A percentile compares a stretch with the other conserved stretches of the same genome.
phyloP scores from a whole-genome alignment of 2,329 filamentous ascomycete genomes.

The Aspergillus phoenicis region DNA sequence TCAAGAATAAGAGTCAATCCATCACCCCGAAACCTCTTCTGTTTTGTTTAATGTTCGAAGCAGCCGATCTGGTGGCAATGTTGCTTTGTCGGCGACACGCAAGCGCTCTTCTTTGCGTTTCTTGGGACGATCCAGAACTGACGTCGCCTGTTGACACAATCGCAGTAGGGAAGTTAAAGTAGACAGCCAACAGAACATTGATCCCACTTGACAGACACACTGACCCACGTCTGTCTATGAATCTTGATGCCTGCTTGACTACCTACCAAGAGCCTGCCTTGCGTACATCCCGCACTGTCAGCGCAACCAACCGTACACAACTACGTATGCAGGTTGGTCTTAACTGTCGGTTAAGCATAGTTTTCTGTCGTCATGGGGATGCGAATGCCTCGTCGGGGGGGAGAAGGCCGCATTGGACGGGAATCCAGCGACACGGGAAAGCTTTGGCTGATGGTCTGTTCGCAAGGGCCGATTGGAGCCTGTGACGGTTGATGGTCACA shows the following conservation, averaged over 20 bases:
- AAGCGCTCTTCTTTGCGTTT: neutral
- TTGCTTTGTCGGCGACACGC: constrained; percentile 14
- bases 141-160: neutral
- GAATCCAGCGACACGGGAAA: neutral
- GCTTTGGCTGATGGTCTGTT: neutral
- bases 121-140: neutral
- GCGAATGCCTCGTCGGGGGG: neutral
- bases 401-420: neutral
- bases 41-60: neutral
- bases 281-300: neutral
- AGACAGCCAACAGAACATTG: no score
- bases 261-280: neutral
- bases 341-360: neutral
- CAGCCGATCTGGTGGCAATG: neutral
- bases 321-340: constrained; percentile 7
- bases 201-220: neutral
- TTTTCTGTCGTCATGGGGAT: constrained; percentile 7
- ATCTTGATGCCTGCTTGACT: constrained; percentile 7
- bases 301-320: constrained; percentile 3
- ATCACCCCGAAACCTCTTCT: constrained; percentile 1
- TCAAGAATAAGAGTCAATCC: neutral
- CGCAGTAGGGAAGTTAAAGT: no score
- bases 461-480: neutral
- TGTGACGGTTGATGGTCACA: neutral
- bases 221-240: neutral